Evolutionary conservation across 1,139 yeast species (phyloP), one percentile per base, ranked within the genome.

Genomic region (Chernovozyma aurita): DNA sequence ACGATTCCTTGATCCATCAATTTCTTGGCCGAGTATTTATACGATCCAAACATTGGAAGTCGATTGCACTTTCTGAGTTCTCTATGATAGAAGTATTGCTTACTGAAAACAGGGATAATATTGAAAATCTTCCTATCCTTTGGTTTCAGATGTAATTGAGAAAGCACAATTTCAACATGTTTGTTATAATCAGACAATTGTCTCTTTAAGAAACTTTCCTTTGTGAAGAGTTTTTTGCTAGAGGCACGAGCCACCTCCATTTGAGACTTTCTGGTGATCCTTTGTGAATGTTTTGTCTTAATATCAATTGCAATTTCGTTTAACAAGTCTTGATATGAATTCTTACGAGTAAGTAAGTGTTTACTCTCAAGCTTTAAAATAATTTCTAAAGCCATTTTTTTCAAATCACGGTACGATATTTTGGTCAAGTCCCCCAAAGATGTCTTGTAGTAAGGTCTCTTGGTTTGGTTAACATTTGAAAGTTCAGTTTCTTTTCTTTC

Each of bases 271-370:
- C 95, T 68, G 26, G 74, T 66, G 13, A 73, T 57, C 42, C 95
- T 72, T 43, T 85, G 84, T 38, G 78, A 75, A 45, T 81, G 80
- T 50, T 88, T 88, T 28, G 86, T 78, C 50, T 81, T 80, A 47
- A 92, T 87, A 46, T 94, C 97, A 36, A 74, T 63, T 0, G 95
- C 95, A 42, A 92, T 83, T 43, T 85, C 87, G 52, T 88, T 88
- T 41, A 92, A 62, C 18, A 92, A 57, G 18, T 75, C 80, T 54
- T 92, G 98, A 56, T 82, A 87, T 24, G 85, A 79, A 52, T 86
- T 78, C 16, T 70, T 65, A 40, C 95, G 71, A 3, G 83, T 65
- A 11, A 88, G 71, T 34, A 72, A 63, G 2, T 90, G 92, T 55
- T 77, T 63, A 1, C 73, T 57, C 53, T 90, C 97, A 36, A 92